phyloP scores from a whole-genome alignment of 2,329 filamentous ascomycete genomes.

The Hysterium pulicare region DNA sequence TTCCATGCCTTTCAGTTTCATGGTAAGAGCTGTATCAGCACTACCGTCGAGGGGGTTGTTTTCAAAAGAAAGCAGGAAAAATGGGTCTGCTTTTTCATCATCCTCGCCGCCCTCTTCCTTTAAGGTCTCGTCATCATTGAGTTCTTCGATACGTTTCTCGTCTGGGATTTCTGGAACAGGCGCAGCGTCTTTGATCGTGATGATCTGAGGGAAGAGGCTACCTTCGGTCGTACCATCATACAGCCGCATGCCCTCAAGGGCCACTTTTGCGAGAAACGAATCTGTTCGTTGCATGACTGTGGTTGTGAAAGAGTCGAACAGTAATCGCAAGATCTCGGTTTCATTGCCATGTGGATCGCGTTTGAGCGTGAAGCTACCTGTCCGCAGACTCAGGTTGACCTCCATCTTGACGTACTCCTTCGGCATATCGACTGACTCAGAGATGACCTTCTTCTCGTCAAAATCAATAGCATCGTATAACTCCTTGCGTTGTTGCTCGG shows the following conservation, averaged over 20 bases:
- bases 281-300: slow-evolving; percentile 87
- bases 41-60: slow-evolving; percentile 91
- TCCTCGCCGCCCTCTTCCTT: slow-evolving; percentile 44
- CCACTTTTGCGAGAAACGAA: slow-evolving; percentile 82
- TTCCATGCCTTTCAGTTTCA: slow-evolving; percentile 92
- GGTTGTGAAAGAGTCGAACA: slow-evolving; percentile 92
- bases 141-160: slow-evolving; percentile 47
- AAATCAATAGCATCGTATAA: slow-evolving; percentile 97
- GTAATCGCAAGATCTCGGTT: slow-evolving; percentile 79
- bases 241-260: slow-evolving; percentile 86
- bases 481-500: slow-evolving; percentile 92
- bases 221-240: slow-evolving; percentile 94
- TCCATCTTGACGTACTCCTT: slow-evolving; percentile 91
- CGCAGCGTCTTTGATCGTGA: slow-evolving; percentile 87
- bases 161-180: slow-evolving; percentile 45
- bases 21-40: slow-evolving; percentile 83
- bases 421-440: slow-evolving; percentile 84
- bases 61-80: slow-evolving; percentile 91
- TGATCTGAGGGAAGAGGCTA: slow-evolving; percentile 90
- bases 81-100: slow-evolving; percentile 63
- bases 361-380: slow-evolving; percentile 92
- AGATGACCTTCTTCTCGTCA: slow-evolving; percentile 89
- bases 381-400: slow-evolving; percentile 87
- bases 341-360: slow-evolving; percentile 75
- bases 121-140: slow-evolving; percentile 46